Conservation (phyloP, 495 filamentous ascomycete genomes). For the Rhypophila decipiens region DNA sequence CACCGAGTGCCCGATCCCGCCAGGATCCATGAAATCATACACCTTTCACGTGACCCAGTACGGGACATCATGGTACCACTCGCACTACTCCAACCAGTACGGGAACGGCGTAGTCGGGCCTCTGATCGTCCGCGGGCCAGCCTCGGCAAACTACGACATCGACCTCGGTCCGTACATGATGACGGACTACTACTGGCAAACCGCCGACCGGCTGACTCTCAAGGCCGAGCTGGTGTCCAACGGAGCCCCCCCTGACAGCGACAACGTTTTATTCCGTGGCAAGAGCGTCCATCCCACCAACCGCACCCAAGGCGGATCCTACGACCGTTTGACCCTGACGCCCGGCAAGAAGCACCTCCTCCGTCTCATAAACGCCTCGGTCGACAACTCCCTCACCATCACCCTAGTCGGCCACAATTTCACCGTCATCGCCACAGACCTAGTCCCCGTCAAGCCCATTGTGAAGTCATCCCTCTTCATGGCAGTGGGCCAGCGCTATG, state of each 20-base stretch:
- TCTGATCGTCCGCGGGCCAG: slow-evolving; percentile 44
- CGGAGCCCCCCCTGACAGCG: slow-evolving; percentile 19
- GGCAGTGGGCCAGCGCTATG: slow-evolving; percentile 64
- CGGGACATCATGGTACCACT: slow-evolving; percentile 57
- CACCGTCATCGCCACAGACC: slow-evolving; percentile 47
- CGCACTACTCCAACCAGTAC: slow-evolving; percentile 52
- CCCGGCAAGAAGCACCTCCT: slow-evolving; percentile 45
- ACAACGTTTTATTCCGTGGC: slow-evolving; percentile 32
- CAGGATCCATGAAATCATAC: slow-evolving; percentile 28
- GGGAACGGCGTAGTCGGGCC: slow-evolving; percentile 44
- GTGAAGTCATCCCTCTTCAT: slow-evolving; percentile 40
- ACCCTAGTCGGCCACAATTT: slow-evolving; percentile 48
- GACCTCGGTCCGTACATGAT: slow-evolving; percentile 45
- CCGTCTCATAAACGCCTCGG: slow-evolving; percentile 50
- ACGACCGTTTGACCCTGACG: slow-evolving; percentile 29
- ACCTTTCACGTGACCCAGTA: slow-evolving; percentile 33
- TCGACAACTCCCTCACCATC: slow-evolving; percentile 45
- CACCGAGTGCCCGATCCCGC: slow-evolving; percentile 45
- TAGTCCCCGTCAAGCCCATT: slow-evolving; percentile 45
- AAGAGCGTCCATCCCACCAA: slow-evolving; percentile 32
- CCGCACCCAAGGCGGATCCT: slow-evolving; percentile 23
- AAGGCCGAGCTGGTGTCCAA: slow-evolving; percentile 11
- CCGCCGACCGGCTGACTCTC: slow-evolving; percentile 19
- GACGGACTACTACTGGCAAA: slow-evolving; percentile 42
- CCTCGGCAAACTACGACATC: slow-evolving; percentile 44